Evolutionary conservation across 495 filamentous ascomycete genomes (phyloP), one percentile per base, ranked within the genome.

Genomic region (Tuber calosporum): DNA sequence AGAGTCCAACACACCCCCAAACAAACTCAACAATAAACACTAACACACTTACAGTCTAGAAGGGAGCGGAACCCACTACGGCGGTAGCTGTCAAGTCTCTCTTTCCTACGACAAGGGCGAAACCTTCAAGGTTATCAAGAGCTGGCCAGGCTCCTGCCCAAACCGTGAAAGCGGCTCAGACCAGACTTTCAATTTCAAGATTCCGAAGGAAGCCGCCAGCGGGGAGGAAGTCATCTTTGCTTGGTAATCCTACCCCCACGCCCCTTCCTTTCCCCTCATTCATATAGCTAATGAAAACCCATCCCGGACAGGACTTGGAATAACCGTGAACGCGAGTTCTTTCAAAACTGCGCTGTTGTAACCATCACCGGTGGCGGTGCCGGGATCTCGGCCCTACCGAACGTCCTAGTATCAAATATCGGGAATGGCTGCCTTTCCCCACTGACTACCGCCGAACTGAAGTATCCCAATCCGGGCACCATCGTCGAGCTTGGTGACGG

Each of bases 381-480:
- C n/a, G 81, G 85, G 13, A 88, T 89, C 76, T 82, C 81, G 30
- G 67, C 80, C 40, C 86, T 89, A 22, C 90, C 90, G 11, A 71
- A 84, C 62, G 81, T 91, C 69, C 89, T 89, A 79, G 77, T 87
- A 62, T 89, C 89, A 62, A 89, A 91, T 80, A 71, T 90, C 41
- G 83, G 80, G 71, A 84, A 83, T 71, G 75, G 75, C 26, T 90
- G 85, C 80, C 81, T 73, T 26, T 91, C 89, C 43, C 75, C 78
- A 66, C 87, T 90, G 72, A 82, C 79, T 4, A 66, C 80, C 69
- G 81, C 30, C n/a, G 87, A 92, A 67, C 86, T 90, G 41, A 82
- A 86, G 20, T 95, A 89, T 82, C 91, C 91, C n/a, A 82, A 93
- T 75, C 90, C 92, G 11, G 93, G 93, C 69, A 83, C 85, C 2